Conservation (phyloP, 306 rosid genomes). For the Acmispon strigosus region DNA sequence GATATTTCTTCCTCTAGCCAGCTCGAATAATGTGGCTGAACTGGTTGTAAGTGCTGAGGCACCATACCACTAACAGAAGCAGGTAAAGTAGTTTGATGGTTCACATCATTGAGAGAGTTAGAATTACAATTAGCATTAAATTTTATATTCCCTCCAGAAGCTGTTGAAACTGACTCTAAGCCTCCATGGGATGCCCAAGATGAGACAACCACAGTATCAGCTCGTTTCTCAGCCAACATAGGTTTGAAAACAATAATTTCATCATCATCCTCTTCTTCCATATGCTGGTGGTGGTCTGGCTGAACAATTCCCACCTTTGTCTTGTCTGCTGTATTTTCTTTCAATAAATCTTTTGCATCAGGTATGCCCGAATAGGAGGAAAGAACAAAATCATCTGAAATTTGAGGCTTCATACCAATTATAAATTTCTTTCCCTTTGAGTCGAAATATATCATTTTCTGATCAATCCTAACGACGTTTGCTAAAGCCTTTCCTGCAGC, state of each 20-base stretch:
- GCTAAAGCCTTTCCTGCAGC: conserved; percentile 90
- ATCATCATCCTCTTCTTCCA: conserved; percentile 84
- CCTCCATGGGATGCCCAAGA: conserved; percentile 36
- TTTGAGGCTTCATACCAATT: conserved; percentile 54
- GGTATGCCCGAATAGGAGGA: conserved; percentile 32
- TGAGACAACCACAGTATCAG: conserved; percentile 30
- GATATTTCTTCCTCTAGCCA: conserved; percentile 50
- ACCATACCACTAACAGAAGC: conserved; percentile 29
- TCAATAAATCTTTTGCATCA: conserved; percentile 26
- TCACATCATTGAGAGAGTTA: conserved; percentile 24
- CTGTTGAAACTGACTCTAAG: conserved; percentile 30
- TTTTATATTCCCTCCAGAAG: conserved; percentile 28
- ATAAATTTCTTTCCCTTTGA: conserved; percentile 57
- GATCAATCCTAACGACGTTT: conserved; percentile 58
- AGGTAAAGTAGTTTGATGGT: conserved; percentile 43
- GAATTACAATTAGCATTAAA: conserved; percentile 26
- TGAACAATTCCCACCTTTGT: conserved; percentile 26
- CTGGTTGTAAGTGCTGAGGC: conserved; percentile 47
- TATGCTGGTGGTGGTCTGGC: conserved; percentile 33
- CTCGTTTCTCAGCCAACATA: conserved; percentile 55
- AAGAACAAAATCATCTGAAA: conserved; percentile 32
- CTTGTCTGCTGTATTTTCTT: conserved; percentile 39
- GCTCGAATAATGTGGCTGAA: conserved; percentile 47
- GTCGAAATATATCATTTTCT: conserved; percentile 54
- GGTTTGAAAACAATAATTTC: conserved; percentile 97